Conservation (phyloP, 2,329 filamentous ascomycete genomes). For the Fusarium virguliforme region DNA sequence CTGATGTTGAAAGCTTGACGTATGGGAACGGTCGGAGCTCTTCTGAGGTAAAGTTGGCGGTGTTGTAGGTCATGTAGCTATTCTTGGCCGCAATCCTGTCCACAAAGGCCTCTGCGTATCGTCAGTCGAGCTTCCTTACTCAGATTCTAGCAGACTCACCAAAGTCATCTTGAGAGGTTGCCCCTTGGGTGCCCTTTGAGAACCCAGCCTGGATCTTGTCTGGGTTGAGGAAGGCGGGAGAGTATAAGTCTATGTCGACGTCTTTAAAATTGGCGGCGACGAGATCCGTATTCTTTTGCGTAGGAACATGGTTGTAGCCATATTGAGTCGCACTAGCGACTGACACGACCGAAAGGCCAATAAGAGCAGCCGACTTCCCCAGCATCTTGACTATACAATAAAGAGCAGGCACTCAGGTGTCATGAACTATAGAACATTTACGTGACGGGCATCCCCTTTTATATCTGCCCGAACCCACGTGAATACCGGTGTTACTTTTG, state of each 20-base stretch:
- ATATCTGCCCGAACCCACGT: conserved; percentile 17
- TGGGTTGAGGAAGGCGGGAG: conserved; percentile 26
- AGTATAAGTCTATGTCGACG: conserved; percentile 32
- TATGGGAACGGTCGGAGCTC: conserved; percentile 42
- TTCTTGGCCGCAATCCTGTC: conserved; percentile 32
- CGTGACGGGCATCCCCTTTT: background rate
- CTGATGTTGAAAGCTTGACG: conserved; percentile 28
- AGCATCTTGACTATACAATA: conserved; percentile 16
- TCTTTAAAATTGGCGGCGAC: conserved; percentile 41
- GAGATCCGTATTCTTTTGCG: conserved; percentile 16
- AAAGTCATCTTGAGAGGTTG: conserved; percentile 36
- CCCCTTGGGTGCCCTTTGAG: conserved; percentile 37
- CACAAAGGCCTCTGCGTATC: conserved; percentile 19
- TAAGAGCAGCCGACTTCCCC: background rate
- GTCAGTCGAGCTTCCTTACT: background rate
- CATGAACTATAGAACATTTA: background rate
- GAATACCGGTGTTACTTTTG: conserved; percentile 35
- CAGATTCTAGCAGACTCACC: conserved; percentile 1
- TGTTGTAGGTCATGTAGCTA: conserved; percentile 34
- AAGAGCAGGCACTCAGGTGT: background rate
- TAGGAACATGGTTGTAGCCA: conserved; percentile 36
- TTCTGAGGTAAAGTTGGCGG: conserved; percentile 40
- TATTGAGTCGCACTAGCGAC: conserved; percentile 31
- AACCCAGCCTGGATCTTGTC: conserved; percentile 23
- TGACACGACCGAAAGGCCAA: conserved; percentile 25